Evolutionary conservation across 192 early-diverging fungal species (phyloP).

Genomic region (Mortierella claussenii): DNA sequence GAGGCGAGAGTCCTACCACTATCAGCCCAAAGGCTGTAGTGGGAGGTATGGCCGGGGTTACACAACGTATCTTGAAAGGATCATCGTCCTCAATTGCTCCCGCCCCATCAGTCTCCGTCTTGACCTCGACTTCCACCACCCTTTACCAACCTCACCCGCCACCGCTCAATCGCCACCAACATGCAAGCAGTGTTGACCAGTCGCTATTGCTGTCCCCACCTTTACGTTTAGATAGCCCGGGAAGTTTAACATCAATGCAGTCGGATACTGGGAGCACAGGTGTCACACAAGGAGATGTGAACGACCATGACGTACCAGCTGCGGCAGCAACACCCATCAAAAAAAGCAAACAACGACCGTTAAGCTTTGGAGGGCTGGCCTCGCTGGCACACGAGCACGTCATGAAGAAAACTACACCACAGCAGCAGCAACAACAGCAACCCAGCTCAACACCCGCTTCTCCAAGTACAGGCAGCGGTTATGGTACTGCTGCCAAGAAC

Average conservation of each 20-base stretch:
- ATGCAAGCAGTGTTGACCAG: conserved; percentile 5
- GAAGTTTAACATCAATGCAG: neutral
- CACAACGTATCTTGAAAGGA: conserved; percentile 13
- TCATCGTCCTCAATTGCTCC: neutral
- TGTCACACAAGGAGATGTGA: neutral
- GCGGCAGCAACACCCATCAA: conserved; percentile 12
- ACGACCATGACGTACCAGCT: conserved; percentile 1
- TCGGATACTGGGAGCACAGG: neutral
- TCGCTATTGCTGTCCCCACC: conserved; percentile 25
- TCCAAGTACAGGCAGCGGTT: conserved; percentile 3
- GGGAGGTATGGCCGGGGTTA: neutral
- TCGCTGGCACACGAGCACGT: conserved; percentile 46
- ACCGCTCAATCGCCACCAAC: conserved; percentile 6
- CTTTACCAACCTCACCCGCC: neutral
- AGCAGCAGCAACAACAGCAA: conserved; percentile 1
- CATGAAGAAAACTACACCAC: conserved; percentile 26
- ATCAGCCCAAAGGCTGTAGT: conserved; percentile 10
- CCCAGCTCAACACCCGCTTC: conserved; percentile 11
- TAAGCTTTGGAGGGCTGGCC: conserved; percentile 44
- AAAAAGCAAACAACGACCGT: conserved; percentile 30
- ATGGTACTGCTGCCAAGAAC: conserved; percentile 7
- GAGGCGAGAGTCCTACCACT: neutral
- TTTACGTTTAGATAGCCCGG: conserved; percentile 13
- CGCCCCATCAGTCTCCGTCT: neutral
- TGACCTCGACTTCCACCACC: neutral